Percentiles rank a stretch among this genome's conserved stretches.
phyloP scores from a whole-genome alignment of 1,284 basidiomycete genomes.

The Inonotus obliquus region DNA sequence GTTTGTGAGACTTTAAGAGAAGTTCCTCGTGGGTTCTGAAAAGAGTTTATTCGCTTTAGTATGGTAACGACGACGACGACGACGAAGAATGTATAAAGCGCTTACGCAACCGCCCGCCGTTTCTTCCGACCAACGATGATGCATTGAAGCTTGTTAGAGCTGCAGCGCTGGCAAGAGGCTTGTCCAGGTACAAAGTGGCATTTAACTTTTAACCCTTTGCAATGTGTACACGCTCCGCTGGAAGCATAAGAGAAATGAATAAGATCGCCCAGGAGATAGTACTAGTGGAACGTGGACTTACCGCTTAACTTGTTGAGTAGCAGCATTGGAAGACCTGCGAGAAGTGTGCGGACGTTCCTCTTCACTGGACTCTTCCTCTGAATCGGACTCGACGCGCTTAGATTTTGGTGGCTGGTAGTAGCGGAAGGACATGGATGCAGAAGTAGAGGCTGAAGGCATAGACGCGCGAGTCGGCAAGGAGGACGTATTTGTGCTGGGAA shows the following conservation, averaged over 20 bases:
- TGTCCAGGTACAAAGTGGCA: slow-evolving; percentile 45
- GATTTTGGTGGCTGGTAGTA: slow-evolving; percentile 19
- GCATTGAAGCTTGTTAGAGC: slow-evolving; percentile 42
- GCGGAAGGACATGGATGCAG: slow-evolving; percentile 19
- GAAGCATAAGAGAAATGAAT: not conserved
- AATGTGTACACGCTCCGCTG: slow-evolving; percentile 18
- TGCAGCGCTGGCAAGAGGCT: slow-evolving; percentile 43
- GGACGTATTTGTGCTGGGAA: slow-evolving; percentile 5
- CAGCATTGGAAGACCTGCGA: slow-evolving; percentile 1
- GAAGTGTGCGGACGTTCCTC: slow-evolving; percentile 1
- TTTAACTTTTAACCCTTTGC: slow-evolving; percentile 32
- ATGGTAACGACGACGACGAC: not conserved
- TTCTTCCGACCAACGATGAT: slow-evolving; percentile 49
- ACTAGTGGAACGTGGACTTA: not conserved
- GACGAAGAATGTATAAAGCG: slow-evolving; percentile 17
- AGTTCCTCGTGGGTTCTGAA: slow-evolving; percentile 54
- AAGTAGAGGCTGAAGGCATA: slow-evolving; percentile 2
- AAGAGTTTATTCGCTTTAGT: not conserved
- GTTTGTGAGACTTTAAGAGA: slow-evolving; percentile 40
- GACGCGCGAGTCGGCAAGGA: not conserved
- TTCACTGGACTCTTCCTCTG: slow-evolving; percentile 15
- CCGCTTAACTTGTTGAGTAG: slow-evolving; percentile 4
- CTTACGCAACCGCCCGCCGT: slow-evolving; percentile 50
- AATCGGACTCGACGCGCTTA: slow-evolving; percentile 10
- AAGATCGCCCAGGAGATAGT: not conserved